These are phyloP conservation scores for Pterulicium gracile DNA, from an alignment of 1,284 basidiomycete species.

Conservation along the genomic window DNA sequence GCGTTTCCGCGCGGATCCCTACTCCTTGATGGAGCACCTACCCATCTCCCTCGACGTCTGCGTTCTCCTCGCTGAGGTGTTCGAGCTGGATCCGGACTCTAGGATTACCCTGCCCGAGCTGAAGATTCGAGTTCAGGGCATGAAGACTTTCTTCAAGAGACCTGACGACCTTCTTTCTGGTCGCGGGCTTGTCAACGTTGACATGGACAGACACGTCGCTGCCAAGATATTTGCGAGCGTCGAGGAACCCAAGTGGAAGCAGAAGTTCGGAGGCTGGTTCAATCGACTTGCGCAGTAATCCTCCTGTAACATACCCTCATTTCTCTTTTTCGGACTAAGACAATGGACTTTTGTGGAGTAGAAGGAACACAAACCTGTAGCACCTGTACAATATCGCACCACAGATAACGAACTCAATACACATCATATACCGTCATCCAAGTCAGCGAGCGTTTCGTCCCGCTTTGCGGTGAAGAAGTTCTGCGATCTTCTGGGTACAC, in stretches of 20 bases:
- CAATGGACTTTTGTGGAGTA: no score
- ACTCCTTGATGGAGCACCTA: slow-evolving; percentile 41
- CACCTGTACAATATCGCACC: no score
- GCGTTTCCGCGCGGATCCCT: slow-evolving; percentile 39
- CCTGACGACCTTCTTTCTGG: not conserved
- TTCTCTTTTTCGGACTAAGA: no score
- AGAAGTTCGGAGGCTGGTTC: no score
- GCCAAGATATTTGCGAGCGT: not conserved
- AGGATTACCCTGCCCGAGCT: slow-evolving; percentile 21
- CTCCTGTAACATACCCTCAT: not conserved
- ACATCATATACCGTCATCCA: no score
- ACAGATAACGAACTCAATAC: no score
- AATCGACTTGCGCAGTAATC: not conserved
- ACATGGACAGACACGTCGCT: no score
- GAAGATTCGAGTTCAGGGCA: not conserved
- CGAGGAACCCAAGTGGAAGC: not conserved
- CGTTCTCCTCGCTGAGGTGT: slow-evolving; percentile 28
- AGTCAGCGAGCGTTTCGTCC: no score
- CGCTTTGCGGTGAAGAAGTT: no score
- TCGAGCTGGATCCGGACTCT: slow-evolving; percentile 23
- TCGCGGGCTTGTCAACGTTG: not conserved
- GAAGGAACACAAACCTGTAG: no score
- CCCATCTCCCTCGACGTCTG: slow-evolving; percentile 37
- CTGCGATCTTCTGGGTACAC: no score
- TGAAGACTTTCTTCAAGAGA: not conserved